These are phyloP conservation scores for Prunus padus DNA, from an alignment of 306 rosid species.

Conservation along the genomic window DNA sequence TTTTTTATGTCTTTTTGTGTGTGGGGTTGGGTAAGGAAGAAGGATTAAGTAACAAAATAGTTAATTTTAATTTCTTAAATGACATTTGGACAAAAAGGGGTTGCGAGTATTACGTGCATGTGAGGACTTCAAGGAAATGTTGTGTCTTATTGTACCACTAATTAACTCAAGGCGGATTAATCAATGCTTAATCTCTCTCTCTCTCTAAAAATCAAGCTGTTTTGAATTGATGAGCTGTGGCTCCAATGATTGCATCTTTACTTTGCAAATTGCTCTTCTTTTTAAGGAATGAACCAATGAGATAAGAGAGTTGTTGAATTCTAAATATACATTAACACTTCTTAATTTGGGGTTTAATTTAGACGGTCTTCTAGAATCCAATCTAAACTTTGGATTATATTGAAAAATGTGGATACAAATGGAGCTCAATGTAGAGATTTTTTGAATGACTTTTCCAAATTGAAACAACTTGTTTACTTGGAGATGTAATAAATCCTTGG, in stretches of 20 bases:
- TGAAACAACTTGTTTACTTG: neutral
- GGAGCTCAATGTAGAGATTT: neutral
- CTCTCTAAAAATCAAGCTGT: neutral
- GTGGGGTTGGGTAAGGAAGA: conserved; percentile 5
- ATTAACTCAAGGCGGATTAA: conserved; percentile 10
- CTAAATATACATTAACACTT: neutral
- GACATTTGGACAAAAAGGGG: neutral
- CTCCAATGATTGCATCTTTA: neutral
- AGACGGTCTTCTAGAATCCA: neutral
- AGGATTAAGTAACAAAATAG: neutral
- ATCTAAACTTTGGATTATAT: neutral
- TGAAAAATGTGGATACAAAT: too few relatives aligned
- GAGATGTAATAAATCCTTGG: too few relatives aligned
- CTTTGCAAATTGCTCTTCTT: neutral
- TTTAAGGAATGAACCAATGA: neutral
- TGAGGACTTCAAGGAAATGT: conserved; percentile 20
- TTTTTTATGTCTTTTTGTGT: neutral
- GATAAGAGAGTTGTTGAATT: neutral
- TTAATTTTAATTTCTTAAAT: neutral
- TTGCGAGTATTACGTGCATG: neutral
- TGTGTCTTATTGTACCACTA: neutral
- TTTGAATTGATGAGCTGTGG: neutral
- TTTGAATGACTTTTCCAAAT: neutral
- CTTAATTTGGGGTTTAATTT: neutral
- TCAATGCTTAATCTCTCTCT: neutral